Base-by-base conservation (phyloP, 805 yeast genomes). In the Wickerhamiella brachini region DNA sequence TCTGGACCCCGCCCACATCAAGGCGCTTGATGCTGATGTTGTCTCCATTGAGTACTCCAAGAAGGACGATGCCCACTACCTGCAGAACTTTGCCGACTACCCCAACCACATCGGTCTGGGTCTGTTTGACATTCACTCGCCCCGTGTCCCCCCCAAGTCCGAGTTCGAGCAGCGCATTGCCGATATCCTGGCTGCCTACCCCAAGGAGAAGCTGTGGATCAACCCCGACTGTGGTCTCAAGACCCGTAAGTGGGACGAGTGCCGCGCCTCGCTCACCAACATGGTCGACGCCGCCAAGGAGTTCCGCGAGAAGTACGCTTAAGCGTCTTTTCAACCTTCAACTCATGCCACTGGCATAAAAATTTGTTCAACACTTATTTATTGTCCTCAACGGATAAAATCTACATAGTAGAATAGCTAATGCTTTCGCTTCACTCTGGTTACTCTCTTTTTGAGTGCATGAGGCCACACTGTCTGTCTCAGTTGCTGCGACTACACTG, bases 171-270 rank as follows among this genome's bases (percentile, higher is more conserved):
- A 82, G 69, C 88, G 96, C 77, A 86, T 93, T 68, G 81, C 80
- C 68, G 93, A 87, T 71, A 89, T 93, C 77, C 77, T 93, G 74
- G 87, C 88, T 78, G 93, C 85, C 56, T 90, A 90, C 80, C 97
- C 97, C 71, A 94, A 93, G 69, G 86, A 85, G 73, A 90, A 89
- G 75, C 85, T 93, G 81, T 93, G 98, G 98, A 95, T 93, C 70
- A 93, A 93, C 94, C 98, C 98, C 68, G 98, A 93, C 79, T 93
- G 98, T 82, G 98, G 98, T 81, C 82, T 93, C 74, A 93, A 93
- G 85, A 93, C 98, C 72, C 89, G 98, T 83, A 95, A 95, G 65
- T 93, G 98, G 98, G 87, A 85, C 65, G 98, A 93, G 81, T 86
- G 90, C 65, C 87, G 76, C 70, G 88, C 82, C 68, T 87, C 95